Evolutionary conservation across 306 rosid species (phyloP).

Genomic region (Cicer pinnatifidum): DNA sequence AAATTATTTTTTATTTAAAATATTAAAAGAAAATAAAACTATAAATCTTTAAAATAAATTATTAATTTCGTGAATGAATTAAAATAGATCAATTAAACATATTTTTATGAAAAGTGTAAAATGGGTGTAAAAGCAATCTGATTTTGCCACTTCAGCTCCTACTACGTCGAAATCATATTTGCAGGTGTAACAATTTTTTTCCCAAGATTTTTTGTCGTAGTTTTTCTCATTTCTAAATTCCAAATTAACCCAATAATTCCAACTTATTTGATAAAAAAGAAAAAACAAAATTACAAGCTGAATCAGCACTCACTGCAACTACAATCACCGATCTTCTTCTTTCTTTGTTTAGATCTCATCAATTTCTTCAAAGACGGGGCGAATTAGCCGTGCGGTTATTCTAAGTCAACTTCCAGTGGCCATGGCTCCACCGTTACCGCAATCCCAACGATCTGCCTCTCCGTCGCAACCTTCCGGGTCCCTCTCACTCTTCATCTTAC

Average conservation of each 20-base stretch:
- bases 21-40: too few species aligned
- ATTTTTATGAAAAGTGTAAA: too few species aligned
- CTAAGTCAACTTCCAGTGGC: conserved; percentile 43
- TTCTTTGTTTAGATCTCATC: conserved; percentile 43
- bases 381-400: conserved; percentile 37
- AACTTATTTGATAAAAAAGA: neutral
- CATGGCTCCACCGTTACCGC: conserved; percentile 90
- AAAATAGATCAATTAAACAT: too few species aligned
- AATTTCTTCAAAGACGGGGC: conserved; percentile 38
- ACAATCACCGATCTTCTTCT: conserved; percentile 32
- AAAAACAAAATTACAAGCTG: conserved; percentile 6
- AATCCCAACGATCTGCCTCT: conserved; percentile 80
- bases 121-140: conserved; percentile 30
- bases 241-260: neutral
- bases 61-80: too few species aligned
- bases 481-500: conserved; percentile 20
- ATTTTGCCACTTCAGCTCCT: conserved; percentile 53
- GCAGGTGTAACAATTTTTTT: neutral
- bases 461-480: conserved; percentile 99
- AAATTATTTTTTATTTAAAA: too few species aligned
- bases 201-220: neutral
- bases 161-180: conserved; percentile 46
- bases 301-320: conserved; percentile 29
- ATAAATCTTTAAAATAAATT: too few species aligned
- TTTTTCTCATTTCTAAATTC: neutral